A percentile compares a stretch with the other conserved stretches of the same genome.
Conservation (phyloP, 2,329 filamentous ascomycete species). For the Trichoderma aggressivum region DNA sequence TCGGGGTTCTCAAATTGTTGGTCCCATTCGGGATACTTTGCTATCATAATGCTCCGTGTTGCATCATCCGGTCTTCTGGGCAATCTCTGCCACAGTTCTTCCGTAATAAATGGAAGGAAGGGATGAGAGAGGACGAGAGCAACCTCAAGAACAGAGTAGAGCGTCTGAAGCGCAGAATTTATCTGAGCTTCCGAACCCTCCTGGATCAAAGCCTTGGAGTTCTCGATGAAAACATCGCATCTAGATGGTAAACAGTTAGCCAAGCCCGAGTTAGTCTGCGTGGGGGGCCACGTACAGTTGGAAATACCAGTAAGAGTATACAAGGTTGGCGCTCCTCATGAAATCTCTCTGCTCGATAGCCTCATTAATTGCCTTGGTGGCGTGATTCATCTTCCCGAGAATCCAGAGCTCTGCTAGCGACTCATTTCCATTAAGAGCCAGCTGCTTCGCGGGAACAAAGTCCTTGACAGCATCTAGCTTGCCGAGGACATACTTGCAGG, state of each 20-base stretch:
- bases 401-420: not conserved
- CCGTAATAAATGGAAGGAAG: not conserved
- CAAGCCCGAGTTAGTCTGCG: rapidly evolving
- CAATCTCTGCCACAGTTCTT: not conserved
- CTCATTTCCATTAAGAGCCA: not conserved
- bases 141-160: not conserved
- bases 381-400: not conserved
- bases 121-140: not conserved
- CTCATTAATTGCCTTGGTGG: not conserved
- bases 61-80: not conserved
- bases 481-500: not conserved
- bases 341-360: not conserved
- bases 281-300: not conserved
- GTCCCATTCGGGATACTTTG: not conserved
- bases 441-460: not conserved
- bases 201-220: not conserved
- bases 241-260: not conserved
- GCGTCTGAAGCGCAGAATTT: not conserved
- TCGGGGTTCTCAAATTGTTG: not conserved
- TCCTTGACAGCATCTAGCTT: not conserved
- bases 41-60: not conserved
- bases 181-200: not conserved
- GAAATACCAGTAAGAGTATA: not conserved
- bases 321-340: not conserved
- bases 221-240: not conserved